Conservation (phyloP, 108 stramenopile genomes). For the Schizochytrium sp. region DNA sequence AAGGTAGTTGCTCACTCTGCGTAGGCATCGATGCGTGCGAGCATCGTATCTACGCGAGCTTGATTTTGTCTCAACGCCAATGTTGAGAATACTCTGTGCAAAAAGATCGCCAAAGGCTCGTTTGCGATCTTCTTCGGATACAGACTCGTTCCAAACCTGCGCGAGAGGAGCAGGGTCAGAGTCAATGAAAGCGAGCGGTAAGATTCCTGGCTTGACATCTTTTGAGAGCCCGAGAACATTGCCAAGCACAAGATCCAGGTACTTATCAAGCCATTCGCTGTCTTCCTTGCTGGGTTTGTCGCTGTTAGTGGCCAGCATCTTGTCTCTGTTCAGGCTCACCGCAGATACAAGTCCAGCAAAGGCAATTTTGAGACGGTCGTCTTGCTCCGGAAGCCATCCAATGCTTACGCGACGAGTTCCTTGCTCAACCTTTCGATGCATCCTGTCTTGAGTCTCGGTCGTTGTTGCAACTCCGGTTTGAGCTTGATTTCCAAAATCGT, state of each 20-base stretch:
- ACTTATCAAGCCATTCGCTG: slow-evolving; percentile 47
- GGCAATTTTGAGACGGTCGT: slow-evolving; percentile 35
- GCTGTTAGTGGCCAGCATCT: neutral
- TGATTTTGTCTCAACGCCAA: slow-evolving; percentile 13
- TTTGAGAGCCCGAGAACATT: slow-evolving; percentile 10
- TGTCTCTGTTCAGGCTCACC: slow-evolving; percentile 13
- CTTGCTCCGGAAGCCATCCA: slow-evolving; percentile 40
- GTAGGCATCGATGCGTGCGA: slow-evolving; percentile 52
- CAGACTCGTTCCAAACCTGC: slow-evolving; percentile 2
- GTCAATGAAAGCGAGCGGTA: slow-evolving; percentile 33
- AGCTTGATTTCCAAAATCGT: neutral
- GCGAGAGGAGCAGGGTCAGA: slow-evolving; percentile 46
- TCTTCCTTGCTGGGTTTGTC: slow-evolving; percentile 23
- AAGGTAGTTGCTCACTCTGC: slow-evolving; percentile 10
- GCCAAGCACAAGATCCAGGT: neutral
- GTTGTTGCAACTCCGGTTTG: neutral
- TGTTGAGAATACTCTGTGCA: slow-evolving; percentile 12
- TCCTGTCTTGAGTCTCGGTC: neutral
- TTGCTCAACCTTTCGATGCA: neutral
- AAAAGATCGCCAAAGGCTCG: slow-evolving; percentile 51
- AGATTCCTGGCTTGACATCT: slow-evolving; percentile 21
- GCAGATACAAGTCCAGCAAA: slow-evolving; percentile 31
- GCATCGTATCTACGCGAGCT: neutral
- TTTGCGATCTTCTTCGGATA: slow-evolving; percentile 13
- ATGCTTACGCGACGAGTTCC: slow-evolving; percentile 44